These are phyloP conservation scores for Didymella pomorum DNA, from an alignment of 2,329 filamentous ascomycete species.

Conservation along the genomic window DNA sequence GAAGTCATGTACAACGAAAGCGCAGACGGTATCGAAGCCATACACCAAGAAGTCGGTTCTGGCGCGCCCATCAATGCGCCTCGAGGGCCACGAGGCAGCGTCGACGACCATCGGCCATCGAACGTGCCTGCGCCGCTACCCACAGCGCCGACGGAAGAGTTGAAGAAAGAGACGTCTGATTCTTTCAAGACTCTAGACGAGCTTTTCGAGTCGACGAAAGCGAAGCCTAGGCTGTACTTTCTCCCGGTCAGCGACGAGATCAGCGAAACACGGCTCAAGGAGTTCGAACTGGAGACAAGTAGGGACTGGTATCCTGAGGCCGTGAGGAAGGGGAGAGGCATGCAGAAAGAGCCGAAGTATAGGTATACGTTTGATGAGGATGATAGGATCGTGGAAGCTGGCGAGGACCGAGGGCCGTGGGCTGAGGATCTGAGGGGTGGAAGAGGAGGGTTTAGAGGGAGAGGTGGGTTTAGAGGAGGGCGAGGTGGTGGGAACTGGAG, in stretches of 20 bases:
- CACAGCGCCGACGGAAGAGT: conserved; percentile 10
- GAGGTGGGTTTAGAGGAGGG: conserved; percentile 21
- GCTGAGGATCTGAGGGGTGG: conserved; percentile 31
- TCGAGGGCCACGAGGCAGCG: conserved; percentile 29
- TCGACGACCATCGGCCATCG: background rate
- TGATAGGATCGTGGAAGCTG: conserved; percentile 54
- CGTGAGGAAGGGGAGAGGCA: conserved; percentile 40
- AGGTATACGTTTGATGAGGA: conserved; percentile 56
- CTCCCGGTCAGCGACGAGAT: conserved; percentile 71
- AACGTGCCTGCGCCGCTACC: conserved; percentile 11
- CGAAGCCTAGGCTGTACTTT: conserved; percentile 72
- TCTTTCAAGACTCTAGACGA: conserved; percentile 65
- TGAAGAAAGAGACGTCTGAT: conserved; percentile 31
- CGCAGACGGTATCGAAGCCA: conserved; percentile 31
- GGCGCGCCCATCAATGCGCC: conserved; percentile 35
- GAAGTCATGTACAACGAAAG: conserved; percentile 43
- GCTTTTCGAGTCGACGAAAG: conserved; percentile 65
- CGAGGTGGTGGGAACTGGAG: conserved; percentile 25
- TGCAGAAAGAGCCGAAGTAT: conserved; percentile 44
- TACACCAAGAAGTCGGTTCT: conserved; percentile 47
- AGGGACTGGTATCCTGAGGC: conserved; percentile 52
- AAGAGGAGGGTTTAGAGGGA: conserved; percentile 19
- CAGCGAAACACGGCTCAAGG: conserved; percentile 69
- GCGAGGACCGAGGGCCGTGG: conserved; percentile 45
- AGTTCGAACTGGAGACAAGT: conserved; percentile 58